These are phyloP conservation scores for Scheffersomyces insectosa DNA, from an alignment of 1,139 yeast genomes.

Conservation along the genomic window DNA sequence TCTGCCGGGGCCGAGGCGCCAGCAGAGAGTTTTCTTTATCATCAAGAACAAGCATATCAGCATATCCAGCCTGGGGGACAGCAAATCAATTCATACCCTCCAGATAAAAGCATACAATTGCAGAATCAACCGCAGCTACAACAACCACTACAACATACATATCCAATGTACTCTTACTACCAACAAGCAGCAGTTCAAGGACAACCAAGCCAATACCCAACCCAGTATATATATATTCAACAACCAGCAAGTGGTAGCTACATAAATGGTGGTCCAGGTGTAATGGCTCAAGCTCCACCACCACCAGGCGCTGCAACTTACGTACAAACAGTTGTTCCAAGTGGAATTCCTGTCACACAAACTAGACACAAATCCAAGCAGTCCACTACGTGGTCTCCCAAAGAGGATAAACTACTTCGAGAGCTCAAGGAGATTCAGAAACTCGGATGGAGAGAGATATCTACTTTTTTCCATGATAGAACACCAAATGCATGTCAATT, in stretches of 20 bases:
- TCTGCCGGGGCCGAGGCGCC: too few species aligned
- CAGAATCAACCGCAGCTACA: constrained; percentile 3
- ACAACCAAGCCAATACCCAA: neutral
- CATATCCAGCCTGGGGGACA: too few species aligned
- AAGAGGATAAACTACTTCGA: constrained; percentile 38
- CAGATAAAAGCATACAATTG: too few species aligned
- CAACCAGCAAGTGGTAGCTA: neutral
- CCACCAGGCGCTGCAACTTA: too few species aligned
- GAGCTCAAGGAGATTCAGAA: constrained; percentile 43
- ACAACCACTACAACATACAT: constrained; percentile 6
- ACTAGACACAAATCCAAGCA: constrained; percentile 27
- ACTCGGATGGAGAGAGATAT: constrained; percentile 49
- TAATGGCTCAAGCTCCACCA: neutral
- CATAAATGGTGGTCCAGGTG: neutral
- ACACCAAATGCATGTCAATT: constrained; percentile 52
- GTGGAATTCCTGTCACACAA: neutral
- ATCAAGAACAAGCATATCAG: too few species aligned
- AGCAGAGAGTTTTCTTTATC: too few species aligned
- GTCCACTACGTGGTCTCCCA: constrained; percentile 42
- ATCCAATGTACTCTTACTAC: neutral
- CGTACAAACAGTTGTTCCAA: too few species aligned
- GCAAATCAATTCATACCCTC: too few species aligned
- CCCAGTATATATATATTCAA: neutral
- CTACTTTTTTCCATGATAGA: constrained; percentile 42
- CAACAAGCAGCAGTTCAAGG: neutral